Conservation (phyloP, 73 alveolate genomes). For the Paramecium biaurelia region DNA sequence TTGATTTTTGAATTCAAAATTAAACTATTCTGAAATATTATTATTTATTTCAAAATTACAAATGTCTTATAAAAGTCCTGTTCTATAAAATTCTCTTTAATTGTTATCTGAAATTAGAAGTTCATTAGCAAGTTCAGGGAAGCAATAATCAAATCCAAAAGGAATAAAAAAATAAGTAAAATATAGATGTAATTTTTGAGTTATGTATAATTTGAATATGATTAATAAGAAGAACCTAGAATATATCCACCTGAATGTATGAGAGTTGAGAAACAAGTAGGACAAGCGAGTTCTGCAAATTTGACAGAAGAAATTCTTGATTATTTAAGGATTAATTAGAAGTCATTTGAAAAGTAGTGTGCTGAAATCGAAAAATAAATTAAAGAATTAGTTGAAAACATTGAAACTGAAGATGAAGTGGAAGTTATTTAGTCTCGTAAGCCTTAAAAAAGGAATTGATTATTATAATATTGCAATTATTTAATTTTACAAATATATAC, state of each 20-base stretch:
- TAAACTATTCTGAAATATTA: not conserved
- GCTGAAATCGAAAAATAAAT: not conserved
- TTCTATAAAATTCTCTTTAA: conserved; percentile 5
- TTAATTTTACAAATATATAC: not conserved
- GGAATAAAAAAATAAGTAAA: not conserved
- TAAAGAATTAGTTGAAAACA: not conserved
- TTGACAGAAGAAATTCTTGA: not conserved
- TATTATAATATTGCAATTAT: not conserved
- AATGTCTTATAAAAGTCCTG: conserved; percentile 8
- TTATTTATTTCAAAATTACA: not conserved
- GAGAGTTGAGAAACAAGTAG: not conserved
- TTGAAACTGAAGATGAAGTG: not conserved
- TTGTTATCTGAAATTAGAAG: conserved; percentile 12
- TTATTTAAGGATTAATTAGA: not conserved
- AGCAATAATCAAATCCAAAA: not conserved
- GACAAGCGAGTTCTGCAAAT: not conserved
- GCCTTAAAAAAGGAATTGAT: not conserved
- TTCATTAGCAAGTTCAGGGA: not conserved
- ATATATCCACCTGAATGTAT: not conserved
- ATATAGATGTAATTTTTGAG: not conserved
- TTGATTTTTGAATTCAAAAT: not conserved
- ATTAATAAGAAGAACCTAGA: conserved; percentile 5
- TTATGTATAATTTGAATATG: not conserved
- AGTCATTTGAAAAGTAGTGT: not conserved
- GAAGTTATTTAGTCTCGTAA: not conserved